These are phyloP conservation scores for Didymosphaeria variabile DNA, from an alignment of 2,329 filamentous ascomycete genomes.

Conservation along the genomic window DNA sequence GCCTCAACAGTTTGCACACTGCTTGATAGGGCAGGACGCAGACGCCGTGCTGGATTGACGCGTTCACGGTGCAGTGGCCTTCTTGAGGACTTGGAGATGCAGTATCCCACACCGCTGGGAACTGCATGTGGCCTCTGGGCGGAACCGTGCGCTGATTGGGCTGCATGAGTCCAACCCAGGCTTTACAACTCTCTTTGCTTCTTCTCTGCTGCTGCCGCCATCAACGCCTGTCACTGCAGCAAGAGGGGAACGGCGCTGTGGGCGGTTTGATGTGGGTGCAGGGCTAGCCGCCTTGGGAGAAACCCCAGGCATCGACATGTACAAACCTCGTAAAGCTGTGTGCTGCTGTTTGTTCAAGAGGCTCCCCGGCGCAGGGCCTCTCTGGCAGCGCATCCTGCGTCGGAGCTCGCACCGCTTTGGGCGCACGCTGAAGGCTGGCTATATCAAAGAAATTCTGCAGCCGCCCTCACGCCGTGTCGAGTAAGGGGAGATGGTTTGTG, in stretches of 20 bases:
- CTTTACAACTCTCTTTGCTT: conserved; percentile 20
- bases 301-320: too few species aligned
- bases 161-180: conserved; percentile 29
- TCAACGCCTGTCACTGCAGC: conserved; percentile 28
- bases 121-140: conserved; percentile 15
- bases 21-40: conserved; percentile 1
- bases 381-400: conserved; percentile 40
- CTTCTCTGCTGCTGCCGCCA: conserved; percentile 26
- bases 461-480: conserved; percentile 33
- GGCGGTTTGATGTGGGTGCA: conserved; percentile 33
- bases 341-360: conserved; percentile 34
- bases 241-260: conserved; percentile 23
- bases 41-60: conserved; percentile 7
- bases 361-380: conserved; percentile 38
- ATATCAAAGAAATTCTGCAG: conserved; percentile 34
- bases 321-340: conserved; percentile 27
- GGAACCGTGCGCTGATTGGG: conserved; percentile 16
- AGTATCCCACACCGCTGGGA: conserved; percentile 20
- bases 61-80: too few species aligned
- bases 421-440: conserved; percentile 37
- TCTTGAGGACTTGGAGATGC: too few species aligned
- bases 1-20: background rate
- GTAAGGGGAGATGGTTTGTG: conserved; percentile 35
- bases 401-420: conserved; percentile 42
- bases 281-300: conserved; percentile 36